Conservation (phyloP, 2,329 filamentous ascomycete species). For the Aspergillus udagawae region DNA sequence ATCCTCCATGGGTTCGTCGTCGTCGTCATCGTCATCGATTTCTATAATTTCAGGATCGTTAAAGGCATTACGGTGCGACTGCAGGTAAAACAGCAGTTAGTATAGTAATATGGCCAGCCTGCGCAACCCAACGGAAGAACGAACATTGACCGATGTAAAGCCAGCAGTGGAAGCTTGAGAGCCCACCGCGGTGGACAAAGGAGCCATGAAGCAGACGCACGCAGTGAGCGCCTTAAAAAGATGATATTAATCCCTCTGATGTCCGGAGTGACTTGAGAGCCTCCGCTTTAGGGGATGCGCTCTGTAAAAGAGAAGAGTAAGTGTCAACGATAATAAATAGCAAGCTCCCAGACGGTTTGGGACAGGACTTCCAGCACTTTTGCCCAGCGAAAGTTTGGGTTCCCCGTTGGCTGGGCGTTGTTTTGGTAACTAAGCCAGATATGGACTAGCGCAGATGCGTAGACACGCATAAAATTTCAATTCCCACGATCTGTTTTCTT, state of each 20-base stretch:
- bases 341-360: background rate
- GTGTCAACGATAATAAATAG: background rate
- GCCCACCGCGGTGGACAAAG: slow-evolving; percentile 33
- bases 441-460: slow-evolving; percentile 26
- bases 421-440: slow-evolving; percentile 7
- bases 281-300: background rate
- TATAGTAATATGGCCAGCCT: slow-evolving; percentile 6
- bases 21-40: slow-evolving; percentile 34
- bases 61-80: slow-evolving; percentile 13
- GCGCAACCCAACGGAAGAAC: slow-evolving; percentile 9
- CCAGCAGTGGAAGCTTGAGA: slow-evolving; percentile 17
- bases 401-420: slow-evolving; percentile 1
- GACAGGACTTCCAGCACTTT: background rate
- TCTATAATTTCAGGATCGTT: slow-evolving; percentile 36
- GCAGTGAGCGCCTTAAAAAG: background rate
- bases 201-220: slow-evolving; percentile 32
- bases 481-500: slow-evolving; percentile 27
- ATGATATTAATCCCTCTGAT: background rate
- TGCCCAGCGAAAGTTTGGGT: background rate
- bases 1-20: slow-evolving; percentile 16
- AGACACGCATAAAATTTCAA: slow-evolving; percentile 24
- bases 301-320: background rate
- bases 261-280: background rate
- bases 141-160: slow-evolving; percentile 26
- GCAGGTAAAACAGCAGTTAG: slow-evolving; percentile 11